Base-by-base conservation (phyloP, 371 early-diverging fungal species). In the Mortierella sp. region DNA sequence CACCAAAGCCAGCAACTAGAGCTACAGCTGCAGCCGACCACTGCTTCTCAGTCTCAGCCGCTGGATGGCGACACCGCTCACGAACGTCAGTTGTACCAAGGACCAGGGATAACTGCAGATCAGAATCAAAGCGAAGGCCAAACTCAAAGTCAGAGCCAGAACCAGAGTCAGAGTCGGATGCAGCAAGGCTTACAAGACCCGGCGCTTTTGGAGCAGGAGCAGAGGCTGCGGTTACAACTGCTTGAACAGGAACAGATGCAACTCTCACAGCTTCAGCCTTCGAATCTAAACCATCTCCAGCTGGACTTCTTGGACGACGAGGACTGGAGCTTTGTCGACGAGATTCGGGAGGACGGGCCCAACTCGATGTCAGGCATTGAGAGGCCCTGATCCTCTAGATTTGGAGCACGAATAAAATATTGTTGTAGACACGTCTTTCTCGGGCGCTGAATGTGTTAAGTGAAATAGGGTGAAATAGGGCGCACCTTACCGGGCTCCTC, bases 171-270 rank as follows among this genome's bases (percentile, higher is more conserved):
- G 8, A n/a, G n/a, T n/a, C n/a, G n/a, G n/a, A n/a, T n/a, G n/a
- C n/a, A n/a, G n/a, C n/a, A n/a, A n/a, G n/a, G n/a, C n/a, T n/a
- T 34, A 14, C 62, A 39, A 24, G 26, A 32, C 3, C 57, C 21
- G 14, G 30, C 37, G 19, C 41, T 47, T n/a, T 31, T 50, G 41
- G 72, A 72, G 37, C 61, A 61, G 12, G 65, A 76, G 21, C 65
- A 70, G 23, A 32, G 60, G 21, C 42, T 76, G 27, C 56, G 70
- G 27, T 32, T 70, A 43, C 70, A 62, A 43, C 19, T 58, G 44
- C 41, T 76, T 57, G 78, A 76, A 27, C 76, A 76, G 30, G 70
- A 76, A 37, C 78, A 76, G 34, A 58, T 76, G 61, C 61, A 61
- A 42, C 49, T 73, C 6, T 73, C 75, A 7, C 68, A 68, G 23